phyloP scores from a whole-genome alignment of 306 rosid genomes.

The Quercus suber region DNA sequence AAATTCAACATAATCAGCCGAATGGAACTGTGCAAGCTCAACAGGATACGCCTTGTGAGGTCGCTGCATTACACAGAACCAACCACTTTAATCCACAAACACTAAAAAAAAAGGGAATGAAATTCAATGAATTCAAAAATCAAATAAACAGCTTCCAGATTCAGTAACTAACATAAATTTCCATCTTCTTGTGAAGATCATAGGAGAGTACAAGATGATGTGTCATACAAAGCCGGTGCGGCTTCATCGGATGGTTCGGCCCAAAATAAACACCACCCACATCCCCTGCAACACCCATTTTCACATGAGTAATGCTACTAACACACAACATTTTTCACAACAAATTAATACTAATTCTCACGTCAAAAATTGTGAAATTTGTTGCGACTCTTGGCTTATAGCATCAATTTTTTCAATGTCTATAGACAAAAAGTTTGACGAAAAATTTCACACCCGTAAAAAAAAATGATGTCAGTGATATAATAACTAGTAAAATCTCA shows the following conservation, averaged over 20 bases:
- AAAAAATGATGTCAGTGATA: no score
- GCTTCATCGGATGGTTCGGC: constrained; percentile 99
- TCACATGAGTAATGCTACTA: background rate
- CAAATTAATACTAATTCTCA: no score
- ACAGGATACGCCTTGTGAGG: constrained; percentile 99
- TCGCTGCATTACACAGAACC: constrained; percentile 57
- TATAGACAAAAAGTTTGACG: no score
- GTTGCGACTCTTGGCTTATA: no score
- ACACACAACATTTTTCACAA: background rate
- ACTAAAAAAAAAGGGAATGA: background rate
- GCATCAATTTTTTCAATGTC: no score
- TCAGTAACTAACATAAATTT: constrained; percentile 73
- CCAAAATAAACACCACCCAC: constrained; percentile 98
- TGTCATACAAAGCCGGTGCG: constrained; percentile 97
- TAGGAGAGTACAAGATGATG: constrained; percentile 98
- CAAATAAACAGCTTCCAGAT: background rate
- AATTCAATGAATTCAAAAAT: background rate
- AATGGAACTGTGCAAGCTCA: constrained; percentile 99
- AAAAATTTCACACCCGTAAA: no score
- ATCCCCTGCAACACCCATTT: constrained; percentile 67
- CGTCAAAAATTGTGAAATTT: no score
- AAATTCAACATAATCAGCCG: constrained; percentile 88
- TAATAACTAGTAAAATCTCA: no score
- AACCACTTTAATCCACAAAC: background rate
- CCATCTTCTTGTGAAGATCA: constrained; percentile 96